Evolutionary conservation across 2,329 filamentous ascomycete genomes (phyloP), one percentile per base, ranked within the genome.

Genomic region (Cercospora zeina): DNA sequence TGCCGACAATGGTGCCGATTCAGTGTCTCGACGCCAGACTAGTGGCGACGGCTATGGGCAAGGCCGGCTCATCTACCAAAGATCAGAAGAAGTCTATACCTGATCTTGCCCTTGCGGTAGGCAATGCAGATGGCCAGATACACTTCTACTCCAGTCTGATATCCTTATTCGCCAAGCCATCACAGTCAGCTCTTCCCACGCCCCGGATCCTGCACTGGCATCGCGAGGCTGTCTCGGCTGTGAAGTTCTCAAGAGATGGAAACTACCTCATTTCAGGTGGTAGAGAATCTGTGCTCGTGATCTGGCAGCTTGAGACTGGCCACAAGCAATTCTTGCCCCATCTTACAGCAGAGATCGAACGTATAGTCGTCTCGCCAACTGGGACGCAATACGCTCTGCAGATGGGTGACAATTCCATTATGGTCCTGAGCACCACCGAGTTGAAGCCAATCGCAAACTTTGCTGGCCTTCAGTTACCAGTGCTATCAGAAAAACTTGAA

Each of bases 231-330:
- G 92, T 97, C 8, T 88, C 89, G 69, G 84, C 90, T 9, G 82
- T 96, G 62, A 96, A 95, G 76, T 97, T 93, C 90, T 97, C 95
- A 13, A 82, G 82, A 68, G 95, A 99, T 81, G 93, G 93, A 91
- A 92, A 96, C 73, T 99, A 99, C 75, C 78, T 99, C 62, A 88
- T 99, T 57, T 97, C 95, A 61, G 95, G 95, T 72, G 95, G 95
- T 33, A 86, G 87, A 21, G 95, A 99, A 77, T 93, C 91, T 7
- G 89, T 91, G 19, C 81, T 99, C 45, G 90, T 96, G 8, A 80
- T 97, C 33, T 97, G 93, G 93, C 95, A 99, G 77, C 81, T 97
- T 61, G 90, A 96, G 68, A 97, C 93, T 0, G 87, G 87, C 65
- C 88, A 88, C 73, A 87, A 86, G 71, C 89, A 95, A 72, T 91